Evolutionary conservation across 2,329 filamentous ascomycete species (phyloP).

Genomic region (Clonostachys chloroleuca): DNA sequence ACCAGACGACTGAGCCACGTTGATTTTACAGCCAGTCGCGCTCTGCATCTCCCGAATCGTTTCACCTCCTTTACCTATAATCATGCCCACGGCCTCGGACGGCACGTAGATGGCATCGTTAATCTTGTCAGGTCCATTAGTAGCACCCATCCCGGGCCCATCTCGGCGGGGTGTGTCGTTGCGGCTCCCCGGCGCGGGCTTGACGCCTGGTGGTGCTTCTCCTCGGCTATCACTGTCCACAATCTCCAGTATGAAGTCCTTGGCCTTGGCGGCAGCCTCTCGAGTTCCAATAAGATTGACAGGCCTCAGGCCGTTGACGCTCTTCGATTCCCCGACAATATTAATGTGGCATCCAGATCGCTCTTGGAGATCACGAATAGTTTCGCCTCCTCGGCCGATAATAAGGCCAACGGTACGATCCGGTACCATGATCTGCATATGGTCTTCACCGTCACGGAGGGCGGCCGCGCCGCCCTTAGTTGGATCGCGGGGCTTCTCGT

Average conservation of each 20-base stretch:
- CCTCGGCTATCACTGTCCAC: conserved; percentile 83
- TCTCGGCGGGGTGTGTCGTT: conserved; percentile 23
- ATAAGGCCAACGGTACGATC: conserved; percentile 90
- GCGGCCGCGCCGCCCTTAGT: conserved; percentile 33
- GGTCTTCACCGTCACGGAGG: conserved; percentile 76
- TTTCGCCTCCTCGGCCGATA: conserved; percentile 90
- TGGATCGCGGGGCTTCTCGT: conserved; percentile 33
- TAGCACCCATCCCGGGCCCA: conserved; percentile 18
- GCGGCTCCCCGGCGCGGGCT: conserved; percentile 12
- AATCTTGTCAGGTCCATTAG: conserved; percentile 54
- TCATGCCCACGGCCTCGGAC: conserved; percentile 92
- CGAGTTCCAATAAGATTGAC: conserved; percentile 84
- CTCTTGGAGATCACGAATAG: conserved; percentile 88
- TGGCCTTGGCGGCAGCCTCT: conserved; percentile 70
- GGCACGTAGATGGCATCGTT: conserved; percentile 83
- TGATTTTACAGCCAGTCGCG: conserved; percentile 87
- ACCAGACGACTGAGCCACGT: conserved; percentile 77
- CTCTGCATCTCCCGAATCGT: conserved; percentile 94
- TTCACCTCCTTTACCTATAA: conserved; percentile 91
- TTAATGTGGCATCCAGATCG: conserved; percentile 93
- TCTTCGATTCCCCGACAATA: conserved; percentile 90
- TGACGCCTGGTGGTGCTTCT: conserved; percentile 22
- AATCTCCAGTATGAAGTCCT: conserved; percentile 88
- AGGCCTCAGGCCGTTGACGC: conserved; percentile 81
- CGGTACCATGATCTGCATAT: conserved; percentile 90